Base-by-base conservation (phyloP, 805 yeast genomes). In the Yamadazyma sp. region DNA sequence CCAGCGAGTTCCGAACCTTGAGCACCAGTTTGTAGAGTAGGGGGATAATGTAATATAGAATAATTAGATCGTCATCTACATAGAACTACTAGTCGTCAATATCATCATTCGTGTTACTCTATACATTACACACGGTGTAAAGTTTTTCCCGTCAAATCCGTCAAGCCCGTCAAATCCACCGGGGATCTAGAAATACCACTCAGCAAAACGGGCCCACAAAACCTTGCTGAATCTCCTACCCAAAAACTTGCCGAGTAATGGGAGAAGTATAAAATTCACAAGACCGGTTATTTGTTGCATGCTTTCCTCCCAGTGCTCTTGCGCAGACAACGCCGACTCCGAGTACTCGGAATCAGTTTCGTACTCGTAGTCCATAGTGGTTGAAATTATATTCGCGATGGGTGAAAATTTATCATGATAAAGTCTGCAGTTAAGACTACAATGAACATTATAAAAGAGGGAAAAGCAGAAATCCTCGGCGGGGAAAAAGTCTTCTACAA, bases 401-500 rank as follows among this genome's bases (percentile, higher is more conserved):
- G 6, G 22, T 14, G 13, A 25, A 35, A 37, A 37, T 17, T 24
- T 30, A 15, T 37, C 28, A 39, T 27, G 21, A 33, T 24, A 27
- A 39, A 27, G 29, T 12, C 37, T 17, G 27, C 26, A 9, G 9
- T 26, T 6, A 20, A 31, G 27, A 66, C 28, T 6, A 23, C 18
- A 12, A 37, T 48, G 46, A 54, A 57, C 27, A 52, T 62, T 16
- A 62, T 73, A 18, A 66, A 56, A 30, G 99, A 93, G 59, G 99
- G 99, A 2, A 67, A 73, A 39, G 97, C 98, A 10, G 75, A 81
- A 16, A 80, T 93, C 29, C 67, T 90, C 21, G 82, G 85, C 51
- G 80, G 80, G 33, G 89, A 85, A 48, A 71, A 73, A 42, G 99
- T 93, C 8, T 93, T 93, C 56, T 93, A 93, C 63, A 93, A 93